Evolutionary conservation across 2,329 filamentous ascomycete species (phyloP).

Genomic region (Hypomyces perniciosus): DNA sequence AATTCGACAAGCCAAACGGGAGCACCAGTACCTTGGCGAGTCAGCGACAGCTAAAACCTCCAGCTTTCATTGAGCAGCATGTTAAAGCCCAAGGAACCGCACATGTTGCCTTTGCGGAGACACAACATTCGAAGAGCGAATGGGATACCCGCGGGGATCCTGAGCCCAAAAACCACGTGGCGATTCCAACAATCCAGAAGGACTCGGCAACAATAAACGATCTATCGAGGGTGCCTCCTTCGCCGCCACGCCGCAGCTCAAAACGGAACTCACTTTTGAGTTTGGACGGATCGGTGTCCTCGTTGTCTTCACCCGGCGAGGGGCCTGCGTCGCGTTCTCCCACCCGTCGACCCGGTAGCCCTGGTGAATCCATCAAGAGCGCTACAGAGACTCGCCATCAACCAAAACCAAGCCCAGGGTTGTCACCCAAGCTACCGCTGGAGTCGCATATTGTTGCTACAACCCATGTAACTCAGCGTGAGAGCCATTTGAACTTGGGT

Average conservation of each 20-base stretch:
- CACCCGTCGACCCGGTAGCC: conserved; percentile 5
- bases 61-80: not conserved
- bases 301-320: conserved; percentile 1
- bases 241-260: conserved; percentile 24
- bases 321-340: not conserved
- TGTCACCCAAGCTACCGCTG: not conserved
- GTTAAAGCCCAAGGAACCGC: not conserved
- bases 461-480: not conserved
- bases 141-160: no score
- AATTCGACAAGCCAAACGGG: not conserved
- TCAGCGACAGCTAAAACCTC: not conserved
- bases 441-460: not conserved
- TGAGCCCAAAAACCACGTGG: no score
- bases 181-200: no score
- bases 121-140: no score
- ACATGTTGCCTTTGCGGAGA: no score
- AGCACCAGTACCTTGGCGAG: no score
- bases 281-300: conserved; percentile 10
- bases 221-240: conserved; percentile 15
- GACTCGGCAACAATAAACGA: no score
- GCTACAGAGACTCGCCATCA: not conserved
- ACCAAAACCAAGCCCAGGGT: not conserved
- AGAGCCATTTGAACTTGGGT: not conserved
- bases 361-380: not conserved
- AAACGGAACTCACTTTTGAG: conserved; percentile 19